Percentiles rank a stretch among this genome's conserved stretches.
These are phyloP conservation scores for Saxophila tyrrhenica DNA, from an alignment of 495 filamentous ascomycete species.

Conservation along the genomic window DNA sequence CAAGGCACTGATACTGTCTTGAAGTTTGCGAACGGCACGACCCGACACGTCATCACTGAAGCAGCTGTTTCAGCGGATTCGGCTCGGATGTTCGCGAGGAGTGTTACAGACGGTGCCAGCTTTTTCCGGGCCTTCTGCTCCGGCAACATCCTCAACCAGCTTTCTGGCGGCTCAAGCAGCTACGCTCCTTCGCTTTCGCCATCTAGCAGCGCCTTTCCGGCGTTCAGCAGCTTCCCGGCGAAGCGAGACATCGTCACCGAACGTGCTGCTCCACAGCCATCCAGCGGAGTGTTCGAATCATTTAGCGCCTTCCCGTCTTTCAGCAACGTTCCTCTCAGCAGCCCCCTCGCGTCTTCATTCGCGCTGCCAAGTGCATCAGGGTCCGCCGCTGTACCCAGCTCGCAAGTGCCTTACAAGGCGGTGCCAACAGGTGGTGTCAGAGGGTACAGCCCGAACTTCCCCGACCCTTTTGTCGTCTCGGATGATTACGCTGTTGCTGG, in stretches of 20 bases:
- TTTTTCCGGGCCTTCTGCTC: slow-evolving; percentile 6
- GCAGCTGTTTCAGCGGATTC: not conserved
- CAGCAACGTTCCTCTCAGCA: not conserved
- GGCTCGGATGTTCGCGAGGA: not conserved
- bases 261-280: not conserved
- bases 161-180: not conserved
- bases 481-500: not conserved
- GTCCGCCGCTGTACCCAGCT: not conserved
- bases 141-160: not conserved
- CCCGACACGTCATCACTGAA: not conserved
- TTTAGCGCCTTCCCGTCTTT: not conserved
- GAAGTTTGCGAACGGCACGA: slow-evolving; percentile 11
- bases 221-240: not conserved
- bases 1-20: slow-evolving; percentile 6
- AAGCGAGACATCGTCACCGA: not conserved
- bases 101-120: not conserved
- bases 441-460: not conserved
- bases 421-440: not conserved
- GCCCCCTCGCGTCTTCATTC: not conserved
- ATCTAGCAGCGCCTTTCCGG: not conserved
- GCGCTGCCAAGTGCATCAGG: not conserved
- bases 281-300: not conserved
- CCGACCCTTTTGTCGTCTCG: not conserved
- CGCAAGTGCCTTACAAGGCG: not conserved
- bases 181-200: not conserved